These are phyloP conservation scores for Saccharum hybrid DNA, from an alignment of 202 grass and related monocot species.

Conservation along the genomic window DNA sequence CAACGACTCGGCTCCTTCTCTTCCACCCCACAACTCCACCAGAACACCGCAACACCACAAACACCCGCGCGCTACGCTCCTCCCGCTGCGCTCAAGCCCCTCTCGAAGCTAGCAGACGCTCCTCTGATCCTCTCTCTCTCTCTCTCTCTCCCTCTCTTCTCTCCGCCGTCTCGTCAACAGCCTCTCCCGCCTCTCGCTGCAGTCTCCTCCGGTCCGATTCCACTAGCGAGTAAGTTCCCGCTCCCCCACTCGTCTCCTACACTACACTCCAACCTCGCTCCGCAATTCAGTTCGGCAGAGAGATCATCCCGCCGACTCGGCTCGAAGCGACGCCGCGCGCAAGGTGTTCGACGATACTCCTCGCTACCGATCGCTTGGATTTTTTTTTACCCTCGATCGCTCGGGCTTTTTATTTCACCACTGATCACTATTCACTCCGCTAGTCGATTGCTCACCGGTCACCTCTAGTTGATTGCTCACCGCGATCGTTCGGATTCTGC, in stretches of 20 bases:
- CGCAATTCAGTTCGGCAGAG: background rate
- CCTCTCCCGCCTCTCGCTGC: background rate
- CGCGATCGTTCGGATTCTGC: constrained; percentile 29
- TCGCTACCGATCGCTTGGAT: background rate
- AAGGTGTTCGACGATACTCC: constrained; percentile 37
- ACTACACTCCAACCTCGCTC: constrained; percentile 4
- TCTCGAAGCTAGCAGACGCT: background rate
- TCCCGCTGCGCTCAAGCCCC: no score
- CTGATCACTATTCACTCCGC: background rate
- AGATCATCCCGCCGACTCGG: background rate
- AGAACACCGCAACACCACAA: no score
- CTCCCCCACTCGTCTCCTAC: background rate
- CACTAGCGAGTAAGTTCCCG: constrained; percentile 16
- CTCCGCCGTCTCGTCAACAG: background rate
- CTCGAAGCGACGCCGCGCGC: background rate
- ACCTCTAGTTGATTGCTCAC: background rate
- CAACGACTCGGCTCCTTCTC: background rate
- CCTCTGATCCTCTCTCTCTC: background rate
- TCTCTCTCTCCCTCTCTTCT: background rate
- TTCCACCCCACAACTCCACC: background rate
- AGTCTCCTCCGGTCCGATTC: constrained; percentile 6
- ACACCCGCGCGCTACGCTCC: no score
- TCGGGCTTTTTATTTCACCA: background rate
- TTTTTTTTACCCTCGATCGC: background rate
- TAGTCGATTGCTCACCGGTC: background rate